Base-by-base conservation (phyloP, 2,329 filamentous ascomycete species). In the Diatrype stigma region DNA sequence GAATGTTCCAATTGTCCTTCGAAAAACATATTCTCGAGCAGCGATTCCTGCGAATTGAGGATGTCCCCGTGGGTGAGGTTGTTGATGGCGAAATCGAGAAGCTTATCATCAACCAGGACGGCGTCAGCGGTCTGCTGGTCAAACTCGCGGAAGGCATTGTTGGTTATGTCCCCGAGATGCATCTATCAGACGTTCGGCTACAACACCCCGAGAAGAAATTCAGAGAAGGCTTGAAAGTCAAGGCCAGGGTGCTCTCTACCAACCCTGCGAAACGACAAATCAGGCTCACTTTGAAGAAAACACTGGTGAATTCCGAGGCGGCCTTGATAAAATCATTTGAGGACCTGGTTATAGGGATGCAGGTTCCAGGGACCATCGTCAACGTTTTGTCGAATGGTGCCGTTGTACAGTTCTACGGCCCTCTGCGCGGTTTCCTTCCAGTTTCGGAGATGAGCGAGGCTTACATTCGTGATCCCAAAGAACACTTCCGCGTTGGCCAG, bases 391-490 rank as follows among this genome's bases (percentile, higher is more conserved):
- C 81, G 3, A 83, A 84, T 48, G 94, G 94, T 52, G 94, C 94
- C 11, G 83, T 93, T 17, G 87, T 99, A 48, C 90, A 96, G 65
- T 99, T 97, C 70, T 99, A 95, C 63, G 90, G 90, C 17, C 73
- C 78, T 8, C 77, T 99, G 19, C 83, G 84, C 57, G 95, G 88
- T 8, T 99, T 95, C 73, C 78, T 99, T 49, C 94, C 94, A 2
- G 86, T 96, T 1, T 89, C 89, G 1, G 93, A 99, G 70, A 99
- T 99, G 94, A 97, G 94, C 67, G 94, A 99, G 67, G 91, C 92
- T 11, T 96, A 87, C 65, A 96, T 99, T 63, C 82, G 87, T 59
- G 89, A 96, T 63, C 91, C 94, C 4, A 83, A 82, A 44, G 85
- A 95, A 63, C 92, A 97, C 70, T 99, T 99, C 74, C 85, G 87